Base-by-base conservation (phyloP, 2,329 filamentous ascomycete species). In the Trichothecium sympodiale region DNA sequence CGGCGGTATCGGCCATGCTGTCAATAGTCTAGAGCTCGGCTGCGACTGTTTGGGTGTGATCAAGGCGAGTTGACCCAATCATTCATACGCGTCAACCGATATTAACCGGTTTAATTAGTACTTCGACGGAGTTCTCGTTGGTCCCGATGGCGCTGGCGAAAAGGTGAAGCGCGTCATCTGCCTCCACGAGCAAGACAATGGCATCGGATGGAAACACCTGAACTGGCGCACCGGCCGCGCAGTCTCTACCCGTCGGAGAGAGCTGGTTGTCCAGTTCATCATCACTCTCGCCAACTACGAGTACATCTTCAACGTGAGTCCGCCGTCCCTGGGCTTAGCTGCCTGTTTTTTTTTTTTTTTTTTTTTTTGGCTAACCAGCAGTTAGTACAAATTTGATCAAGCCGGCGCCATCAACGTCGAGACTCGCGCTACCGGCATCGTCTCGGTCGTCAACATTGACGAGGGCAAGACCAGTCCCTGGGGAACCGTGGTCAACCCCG, bases 21-120 rank as follows among this genome's bases (percentile, higher is more conserved):
- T 77, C 15, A 83, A 83, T 52, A 80, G 80, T 40, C 62, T 84
- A 2, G 59, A 61, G 2, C 62, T 83, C 1, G 78, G 79, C 7
- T 83, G 79, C 38, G 79, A 83, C 47, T 78, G 79, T 44, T 63
- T 84, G 0, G 80, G 80, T 5, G 63, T 71, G 1, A 81, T 81
- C 51, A 59, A 57, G 45, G 51, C 49, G 38, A 17, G 34, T 8
- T 16, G 15, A 5, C 29, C 15, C 17, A 16, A 5, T 17, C 17
- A 14, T n/a, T 29, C n/a, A 8, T 29, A 2, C 10, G 8, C 28
- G 28, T 29, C 43, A 45, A 44, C n/a, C n/a, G n/a, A n/a, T n/a
- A n/a, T n/a, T n/a, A n/a, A n/a, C n/a, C n/a, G n/a, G n/a, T n/a
- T n/a, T n/a, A n/a, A n/a, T n/a, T 16, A 55, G 50, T 61, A 61